Evolutionary conservation across 2,329 filamentous ascomycete genomes (phyloP), one percentile per base, ranked within the genome.

Genomic region (Fusarium siculi): DNA sequence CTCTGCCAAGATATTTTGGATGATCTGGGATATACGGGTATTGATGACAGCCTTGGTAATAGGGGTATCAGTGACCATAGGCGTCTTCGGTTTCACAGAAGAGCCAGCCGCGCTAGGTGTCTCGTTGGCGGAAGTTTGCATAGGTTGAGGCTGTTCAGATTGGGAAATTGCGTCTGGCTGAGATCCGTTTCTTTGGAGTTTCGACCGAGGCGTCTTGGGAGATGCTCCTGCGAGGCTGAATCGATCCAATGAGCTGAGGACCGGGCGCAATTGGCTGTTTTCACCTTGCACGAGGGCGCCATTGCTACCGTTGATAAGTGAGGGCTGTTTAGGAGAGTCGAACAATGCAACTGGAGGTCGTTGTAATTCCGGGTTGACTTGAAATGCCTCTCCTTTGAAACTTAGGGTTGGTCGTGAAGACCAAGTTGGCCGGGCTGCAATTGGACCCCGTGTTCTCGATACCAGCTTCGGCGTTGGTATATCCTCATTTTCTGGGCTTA

Each of bases 1-100:
- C 37, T 79, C 76, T n/a, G 66, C 70, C 36, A 82, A 72, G 36
- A 81, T 68, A 7, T 77, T 74, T 10, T 78, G 74, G 21, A 83
- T 73, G 15, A 80, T 73, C 28, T 72, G 64, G 25, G 66, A 74
- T 15, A 80, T 71, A 15, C 76, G 73, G 12, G 55, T 71, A n/a
- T 61, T 70, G 7, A 74, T 34, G 12, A 55, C 60, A 14, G 66
- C 57, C 39, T 66, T 78, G 6, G 68, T 64, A 4, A 77, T 40
- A 5, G 74, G 59, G 23, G 55, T 72, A 44, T 77, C 70, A 14
- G 60, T 40, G 42, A 56, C 43, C 9, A 59, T 58, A 19, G 74
- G 63, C 32, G 66, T 40, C 42, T 52, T 64, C 6, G 32, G 39
- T 32, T 75, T 75, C 2, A 28, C 42, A 30, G 25, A 19, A 32